Conservation (phyloP, 306 rosid genomes). For the Hippophae rhamnoides region DNA sequence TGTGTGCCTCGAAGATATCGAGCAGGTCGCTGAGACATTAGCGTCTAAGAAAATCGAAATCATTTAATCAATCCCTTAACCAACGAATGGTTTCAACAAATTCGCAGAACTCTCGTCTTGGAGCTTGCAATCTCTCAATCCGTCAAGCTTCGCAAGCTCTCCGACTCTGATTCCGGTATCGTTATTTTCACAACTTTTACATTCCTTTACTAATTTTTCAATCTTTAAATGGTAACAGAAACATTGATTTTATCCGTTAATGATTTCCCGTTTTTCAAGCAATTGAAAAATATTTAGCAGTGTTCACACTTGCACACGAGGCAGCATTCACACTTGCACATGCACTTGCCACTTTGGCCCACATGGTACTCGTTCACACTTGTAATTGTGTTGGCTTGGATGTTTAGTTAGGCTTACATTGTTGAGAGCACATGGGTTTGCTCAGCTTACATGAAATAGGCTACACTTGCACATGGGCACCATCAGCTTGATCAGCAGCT, state of each 20-base stretch:
- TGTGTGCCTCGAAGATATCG: constrained; percentile 32
- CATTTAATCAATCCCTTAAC: constrained; percentile 9
- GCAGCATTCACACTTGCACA: no score
- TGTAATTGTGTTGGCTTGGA: no score
- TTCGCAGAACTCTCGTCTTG: constrained; percentile 49
- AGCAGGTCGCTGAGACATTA: constrained; percentile 22
- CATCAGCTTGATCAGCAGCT: no score
- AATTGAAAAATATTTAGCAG: no score
- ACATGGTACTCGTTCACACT: no score
- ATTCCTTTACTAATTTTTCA: background rate
- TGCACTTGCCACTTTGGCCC: no score
- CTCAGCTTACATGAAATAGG: no score
- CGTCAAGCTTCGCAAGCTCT: constrained; percentile 51
- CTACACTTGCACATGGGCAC: no score
- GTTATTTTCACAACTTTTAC: background rate
- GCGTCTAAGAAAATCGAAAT: constrained; percentile 12
- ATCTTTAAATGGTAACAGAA: background rate
- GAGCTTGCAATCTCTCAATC: constrained; percentile 38
- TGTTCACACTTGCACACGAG: no score
- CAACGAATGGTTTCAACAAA: constrained; percentile 30
- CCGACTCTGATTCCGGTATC: constrained; percentile 58
- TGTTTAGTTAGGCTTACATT: no score
- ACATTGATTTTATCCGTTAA: background rate
- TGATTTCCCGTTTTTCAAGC: background rate
- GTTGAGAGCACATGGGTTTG: no score